Conservation (phyloP, 1,284 basidiomycete genomes). For the Trametes polyzona region DNA sequence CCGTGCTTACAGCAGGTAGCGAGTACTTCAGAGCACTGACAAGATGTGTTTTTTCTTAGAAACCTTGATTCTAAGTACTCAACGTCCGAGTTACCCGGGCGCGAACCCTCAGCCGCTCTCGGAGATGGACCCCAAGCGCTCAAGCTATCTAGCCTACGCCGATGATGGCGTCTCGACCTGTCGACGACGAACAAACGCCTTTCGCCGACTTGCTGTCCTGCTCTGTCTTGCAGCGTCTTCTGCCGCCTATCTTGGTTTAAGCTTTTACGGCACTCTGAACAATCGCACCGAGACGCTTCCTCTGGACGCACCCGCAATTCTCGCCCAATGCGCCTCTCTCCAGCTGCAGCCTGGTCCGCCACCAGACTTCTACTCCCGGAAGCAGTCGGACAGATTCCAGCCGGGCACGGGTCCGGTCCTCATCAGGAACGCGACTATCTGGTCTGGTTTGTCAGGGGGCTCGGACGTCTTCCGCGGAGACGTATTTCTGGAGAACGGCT, state of each 20-base stretch:
- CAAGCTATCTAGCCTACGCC: no score
- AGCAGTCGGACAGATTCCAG: slow-evolving; percentile 55
- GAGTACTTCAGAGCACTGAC: no score
- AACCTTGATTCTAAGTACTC: no score
- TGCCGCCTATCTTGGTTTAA: background rate
- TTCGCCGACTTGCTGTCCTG: background rate
- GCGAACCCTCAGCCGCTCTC: no score
- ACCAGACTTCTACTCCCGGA: slow-evolving; percentile 44
- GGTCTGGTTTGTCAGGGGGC: slow-evolving; percentile 49
- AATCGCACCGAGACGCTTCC: slow-evolving; percentile 13
- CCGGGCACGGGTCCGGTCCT: slow-evolving; percentile 50
- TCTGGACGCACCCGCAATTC: slow-evolving; percentile 25
- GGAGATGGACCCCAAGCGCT: no score
- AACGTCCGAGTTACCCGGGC: no score
- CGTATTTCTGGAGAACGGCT: slow-evolving; percentile 41
- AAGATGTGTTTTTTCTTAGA: no score
- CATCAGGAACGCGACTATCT: slow-evolving; percentile 65
- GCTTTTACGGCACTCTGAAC: background rate
- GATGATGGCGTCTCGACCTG: no score
- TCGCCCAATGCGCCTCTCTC: slow-evolving; percentile 34
- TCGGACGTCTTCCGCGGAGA: slow-evolving; percentile 41
- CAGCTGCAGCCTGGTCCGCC: slow-evolving; percentile 41
- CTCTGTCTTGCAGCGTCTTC: background rate
- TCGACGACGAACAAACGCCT: background rate
- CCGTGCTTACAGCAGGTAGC: no score